Percentiles rank a stretch among this genome's conserved stretches.
These are phyloP conservation scores for Starmerella davenportii DNA, from an alignment of 805 yeast genomes.

Conservation along the genomic window DNA sequence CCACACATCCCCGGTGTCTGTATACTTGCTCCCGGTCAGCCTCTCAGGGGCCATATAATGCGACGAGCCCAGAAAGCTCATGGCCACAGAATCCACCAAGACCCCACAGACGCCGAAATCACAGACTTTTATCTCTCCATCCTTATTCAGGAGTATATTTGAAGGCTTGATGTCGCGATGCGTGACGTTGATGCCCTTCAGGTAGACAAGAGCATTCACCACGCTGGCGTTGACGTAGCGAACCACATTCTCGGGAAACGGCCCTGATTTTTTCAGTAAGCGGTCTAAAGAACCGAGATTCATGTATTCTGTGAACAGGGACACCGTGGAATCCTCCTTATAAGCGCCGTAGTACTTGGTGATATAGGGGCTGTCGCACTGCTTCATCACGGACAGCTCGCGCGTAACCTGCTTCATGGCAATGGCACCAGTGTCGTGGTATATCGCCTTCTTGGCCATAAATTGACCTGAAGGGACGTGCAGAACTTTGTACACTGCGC, in stretches of 20 bases:
- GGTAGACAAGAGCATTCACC: conserved; percentile 59
- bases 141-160: conserved; percentile 70
- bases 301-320: conserved; percentile 89
- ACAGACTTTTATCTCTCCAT: conserved; percentile 77
- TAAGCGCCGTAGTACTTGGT: conserved; percentile 86
- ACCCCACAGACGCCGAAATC: conserved; percentile 95
- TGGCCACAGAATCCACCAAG: conserved; percentile 82
- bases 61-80: conserved; percentile 95
- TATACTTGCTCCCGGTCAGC: conserved; percentile 83
- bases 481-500: conserved; percentile 72
- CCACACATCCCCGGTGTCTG: conserved; percentile 96
- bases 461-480: conserved; percentile 76
- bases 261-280: conserved; percentile 42
- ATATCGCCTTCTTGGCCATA: conserved; percentile 81
- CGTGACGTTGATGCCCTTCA: conserved; percentile 72
- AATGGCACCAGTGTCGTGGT: conserved; percentile 61
- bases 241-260: conserved; percentile 48
- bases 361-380: conserved; percentile 62
- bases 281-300: conserved; percentile 87
- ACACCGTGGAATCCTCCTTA: conserved; percentile 49
- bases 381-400: conserved; percentile 80
- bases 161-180: conserved; percentile 95
- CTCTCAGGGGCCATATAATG: conserved; percentile 97
- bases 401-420: conserved; percentile 70
- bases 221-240: conserved; percentile 62